Conservation (phyloP, 805 yeast genomes). For the Alloascoidea hylecoeti region DNA sequence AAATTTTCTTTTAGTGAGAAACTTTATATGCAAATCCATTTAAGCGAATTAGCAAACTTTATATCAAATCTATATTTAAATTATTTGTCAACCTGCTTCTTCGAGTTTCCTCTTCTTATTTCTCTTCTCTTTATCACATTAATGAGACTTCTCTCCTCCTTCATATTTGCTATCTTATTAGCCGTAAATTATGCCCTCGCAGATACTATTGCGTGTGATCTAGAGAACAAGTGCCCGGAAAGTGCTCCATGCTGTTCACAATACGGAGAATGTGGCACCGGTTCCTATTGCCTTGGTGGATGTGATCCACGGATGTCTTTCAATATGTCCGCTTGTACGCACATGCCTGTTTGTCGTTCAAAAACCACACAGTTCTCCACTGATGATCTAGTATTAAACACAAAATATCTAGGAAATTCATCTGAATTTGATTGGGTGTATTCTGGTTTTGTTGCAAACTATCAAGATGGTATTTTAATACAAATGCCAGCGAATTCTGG, state of each 20-base stretch:
- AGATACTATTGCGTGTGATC: slow-evolving; percentile 29
- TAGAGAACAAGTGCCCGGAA: slow-evolving; percentile 53
- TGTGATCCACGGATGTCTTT: slow-evolving; percentile 70
- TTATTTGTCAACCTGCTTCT: too few species aligned
- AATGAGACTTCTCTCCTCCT: too few species aligned
- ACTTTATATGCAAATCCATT: too few species aligned
- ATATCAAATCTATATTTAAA: too few species aligned
- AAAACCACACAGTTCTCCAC: slow-evolving; percentile 15
- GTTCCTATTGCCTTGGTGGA: slow-evolving; percentile 69
- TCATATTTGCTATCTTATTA: too few species aligned
- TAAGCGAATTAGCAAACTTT: too few species aligned
- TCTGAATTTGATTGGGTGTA: slow-evolving; percentile 56
- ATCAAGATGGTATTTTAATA: slow-evolving; percentile 42
- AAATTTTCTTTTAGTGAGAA: too few species aligned
- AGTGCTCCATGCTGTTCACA: slow-evolving; percentile 72
- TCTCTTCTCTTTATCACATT: too few species aligned
- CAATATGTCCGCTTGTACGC: slow-evolving; percentile 61
- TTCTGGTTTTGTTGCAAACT: slow-evolving; percentile 36
- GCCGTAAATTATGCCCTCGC: too few species aligned
- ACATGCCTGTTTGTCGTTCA: slow-evolving; percentile 63
- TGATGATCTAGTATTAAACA: slow-evolving; percentile 18
- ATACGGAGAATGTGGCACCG: slow-evolving; percentile 70
- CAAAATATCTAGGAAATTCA: slow-evolving; percentile 57
- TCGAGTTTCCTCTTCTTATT: too few species aligned
- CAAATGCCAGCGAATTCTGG: slow-evolving; percentile 67